phyloP scores from a whole-genome alignment of 1,284 basidiomycete species.

The Trichosporon faecale region DNA sequence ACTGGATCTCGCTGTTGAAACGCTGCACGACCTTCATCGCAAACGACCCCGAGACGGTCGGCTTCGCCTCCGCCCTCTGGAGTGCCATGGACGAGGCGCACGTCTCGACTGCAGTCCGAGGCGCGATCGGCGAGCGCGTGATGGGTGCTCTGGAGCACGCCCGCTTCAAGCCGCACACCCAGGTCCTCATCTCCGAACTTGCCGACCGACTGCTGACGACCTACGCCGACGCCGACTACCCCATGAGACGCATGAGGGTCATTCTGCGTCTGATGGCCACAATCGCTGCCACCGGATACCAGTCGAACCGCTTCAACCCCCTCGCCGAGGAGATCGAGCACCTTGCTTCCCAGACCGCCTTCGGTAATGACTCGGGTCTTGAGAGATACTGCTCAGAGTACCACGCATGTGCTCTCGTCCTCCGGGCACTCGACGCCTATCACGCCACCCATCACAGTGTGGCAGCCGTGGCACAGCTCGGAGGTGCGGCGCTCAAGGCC shows the following conservation, averaged over 20 bases:
- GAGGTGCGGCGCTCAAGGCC: slow-evolving; percentile 26
- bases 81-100: slow-evolving; percentile 4
- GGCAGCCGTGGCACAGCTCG: slow-evolving; percentile 20
- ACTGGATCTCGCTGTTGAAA: slow-evolving; percentile 21
- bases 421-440: slow-evolving; percentile 34
- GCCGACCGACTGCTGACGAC: slow-evolving; percentile 30
- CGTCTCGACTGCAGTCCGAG: slow-evolving; percentile 15
- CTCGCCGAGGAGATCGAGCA: slow-evolving; percentile 6
- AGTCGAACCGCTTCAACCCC: slow-evolving; percentile 26
- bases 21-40: slow-evolving; percentile 21
- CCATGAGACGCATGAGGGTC: slow-evolving; percentile 36
- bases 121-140: slow-evolving; percentile 34
- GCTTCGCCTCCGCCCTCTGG: slow-evolving; percentile 14
- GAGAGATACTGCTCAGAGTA: slow-evolving; percentile 30
- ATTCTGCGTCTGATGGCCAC: slow-evolving; percentile 19
- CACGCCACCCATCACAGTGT: slow-evolving; percentile 18
- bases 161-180: slow-evolving; percentile 31
- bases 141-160: slow-evolving; percentile 28
- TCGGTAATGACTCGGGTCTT: slow-evolving; percentile 26
- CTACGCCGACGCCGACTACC: slow-evolving; percentile 35
- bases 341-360: slow-evolving; percentile 10
- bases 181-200: slow-evolving; percentile 28
- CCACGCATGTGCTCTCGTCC: slow-evolving; percentile 25
- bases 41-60: slow-evolving; percentile 12
- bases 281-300: slow-evolving; percentile 27